Evolutionary conservation across 78 protist species (phyloP).

Genomic region (Dictyostelium firmibasis): DNA sequence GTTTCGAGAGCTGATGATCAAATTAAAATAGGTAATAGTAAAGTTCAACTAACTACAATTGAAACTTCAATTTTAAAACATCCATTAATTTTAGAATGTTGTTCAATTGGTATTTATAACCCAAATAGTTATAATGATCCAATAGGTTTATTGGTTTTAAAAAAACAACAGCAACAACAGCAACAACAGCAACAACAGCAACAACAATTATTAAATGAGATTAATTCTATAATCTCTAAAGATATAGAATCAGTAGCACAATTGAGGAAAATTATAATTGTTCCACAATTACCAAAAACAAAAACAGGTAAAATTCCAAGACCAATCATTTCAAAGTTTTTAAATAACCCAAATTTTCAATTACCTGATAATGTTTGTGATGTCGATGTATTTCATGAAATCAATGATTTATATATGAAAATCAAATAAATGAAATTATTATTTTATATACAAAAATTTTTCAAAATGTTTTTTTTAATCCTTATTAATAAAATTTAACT

Average conservation of each 20-base stretch:
- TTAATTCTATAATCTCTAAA: background rate
- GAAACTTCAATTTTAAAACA: constrained; percentile 87
- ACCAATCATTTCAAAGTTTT: background rate
- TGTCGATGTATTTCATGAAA: background rate
- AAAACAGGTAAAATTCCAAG: constrained; percentile 1
- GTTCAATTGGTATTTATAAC: background rate
- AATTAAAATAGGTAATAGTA: constrained; percentile 91
- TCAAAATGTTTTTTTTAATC: no score
- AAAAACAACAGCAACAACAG: background rate
- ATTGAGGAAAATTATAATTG: background rate
- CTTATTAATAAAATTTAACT: no score
- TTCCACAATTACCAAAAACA: background rate
- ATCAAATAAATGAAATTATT: no score
- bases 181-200: no score
- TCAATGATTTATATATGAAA: background rate
- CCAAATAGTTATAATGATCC: background rate
- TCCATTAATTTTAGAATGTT: constrained; percentile 50
- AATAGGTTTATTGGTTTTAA: background rate
- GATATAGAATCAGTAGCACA: background rate
- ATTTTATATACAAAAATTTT: no score
- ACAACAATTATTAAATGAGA: background rate
- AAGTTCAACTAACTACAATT: constrained; percentile 86
- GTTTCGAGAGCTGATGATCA: constrained; percentile 91
- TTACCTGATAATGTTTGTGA: background rate
- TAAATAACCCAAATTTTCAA: background rate